Percentiles rank a stretch among this genome's conserved stretches.
Evolutionary conservation across 768 basidiomycete genomes (phyloP).

Genomic region (Royoungia palumana): DNA sequence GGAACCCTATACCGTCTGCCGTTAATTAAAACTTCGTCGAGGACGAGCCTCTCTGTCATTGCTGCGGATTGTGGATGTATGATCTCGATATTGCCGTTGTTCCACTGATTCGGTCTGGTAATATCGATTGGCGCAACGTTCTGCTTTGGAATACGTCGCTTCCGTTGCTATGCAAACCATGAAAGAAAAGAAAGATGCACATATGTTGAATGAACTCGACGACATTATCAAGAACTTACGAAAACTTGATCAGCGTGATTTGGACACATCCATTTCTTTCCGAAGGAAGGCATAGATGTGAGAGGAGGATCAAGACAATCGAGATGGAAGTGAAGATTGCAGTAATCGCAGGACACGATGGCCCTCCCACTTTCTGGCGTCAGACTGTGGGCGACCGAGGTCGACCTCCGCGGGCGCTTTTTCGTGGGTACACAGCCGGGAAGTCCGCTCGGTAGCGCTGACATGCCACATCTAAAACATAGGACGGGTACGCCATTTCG

Average conservation of each 20-base stretch:
- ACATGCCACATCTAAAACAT: constrained; percentile 86
- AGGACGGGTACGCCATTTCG: constrained; percentile 78
- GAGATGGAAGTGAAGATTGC: constrained; percentile 92
- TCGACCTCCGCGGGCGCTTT: constrained; percentile 52
- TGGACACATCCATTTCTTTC: constrained; percentile 99
- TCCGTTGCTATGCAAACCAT: constrained; percentile 54
- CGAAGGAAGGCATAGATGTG: constrained; percentile 76
- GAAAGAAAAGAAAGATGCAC: constrained; percentile 4
- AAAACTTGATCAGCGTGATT: constrained; percentile 87
- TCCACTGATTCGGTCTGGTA: constrained; percentile 65
- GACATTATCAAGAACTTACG: constrained; percentile 45
- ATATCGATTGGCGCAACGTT: constrained; percentile 69
- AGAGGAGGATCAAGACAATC: constrained; percentile 95
- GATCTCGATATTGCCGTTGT: constrained; percentile 92
- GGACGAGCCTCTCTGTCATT: constrained; percentile 46
- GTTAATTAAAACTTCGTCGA: constrained; percentile 85
- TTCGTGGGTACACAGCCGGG: constrained; percentile 51
- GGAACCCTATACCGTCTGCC: constrained; percentile 91
- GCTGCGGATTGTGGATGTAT: constrained; percentile 61
- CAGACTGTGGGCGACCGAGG: constrained; percentile 35
- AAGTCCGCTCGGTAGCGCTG: constrained; percentile 61
- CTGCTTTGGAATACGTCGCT: constrained; percentile 76
- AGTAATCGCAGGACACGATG: constrained; percentile 95
- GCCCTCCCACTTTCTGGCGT: constrained; percentile 58
- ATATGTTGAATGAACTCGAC: not conserved